These are phyloP conservation scores for Nicotiana obtusifolia DNA, from an alignment of 257 asterid genomes.

Conservation along the genomic window DNA sequence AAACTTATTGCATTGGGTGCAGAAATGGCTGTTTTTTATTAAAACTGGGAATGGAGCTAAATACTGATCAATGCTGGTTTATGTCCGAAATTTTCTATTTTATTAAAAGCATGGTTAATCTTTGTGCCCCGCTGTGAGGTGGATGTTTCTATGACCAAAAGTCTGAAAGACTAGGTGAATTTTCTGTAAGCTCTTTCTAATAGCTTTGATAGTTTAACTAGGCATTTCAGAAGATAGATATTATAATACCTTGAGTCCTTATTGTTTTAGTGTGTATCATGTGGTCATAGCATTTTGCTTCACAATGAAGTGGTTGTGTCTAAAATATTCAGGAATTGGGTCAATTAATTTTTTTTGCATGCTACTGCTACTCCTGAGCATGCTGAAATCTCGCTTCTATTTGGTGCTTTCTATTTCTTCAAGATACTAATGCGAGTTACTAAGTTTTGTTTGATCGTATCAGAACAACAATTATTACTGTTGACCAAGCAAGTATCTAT, in stretches of 20 bases:
- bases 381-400: not conserved
- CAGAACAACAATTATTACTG: not conserved
- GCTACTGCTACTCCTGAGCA: not conserved
- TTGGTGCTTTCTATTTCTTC: not conserved
- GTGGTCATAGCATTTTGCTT: not conserved
- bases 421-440: not conserved
- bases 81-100: not conserved
- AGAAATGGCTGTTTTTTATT: not conserved
- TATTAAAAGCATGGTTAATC: not conserved
- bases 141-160: not conserved
- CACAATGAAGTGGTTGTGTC: not conserved
- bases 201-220: not conserved
- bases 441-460: not conserved
- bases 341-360: not conserved
- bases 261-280: not conserved
- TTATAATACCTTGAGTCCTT: not conserved
- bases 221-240: not conserved
- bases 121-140: not conserved
- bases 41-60: not conserved
- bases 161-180: not conserved
- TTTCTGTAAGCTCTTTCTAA: not conserved
- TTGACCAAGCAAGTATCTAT: not conserved
- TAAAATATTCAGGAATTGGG: not conserved
- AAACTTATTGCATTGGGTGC: not conserved
- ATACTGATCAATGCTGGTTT: not conserved